A percentile compares a stretch with the other conserved stretches of the same genome.
Evolutionary conservation across 208 protist species (phyloP).

Genomic region (Trichomonas tenax): DNA sequence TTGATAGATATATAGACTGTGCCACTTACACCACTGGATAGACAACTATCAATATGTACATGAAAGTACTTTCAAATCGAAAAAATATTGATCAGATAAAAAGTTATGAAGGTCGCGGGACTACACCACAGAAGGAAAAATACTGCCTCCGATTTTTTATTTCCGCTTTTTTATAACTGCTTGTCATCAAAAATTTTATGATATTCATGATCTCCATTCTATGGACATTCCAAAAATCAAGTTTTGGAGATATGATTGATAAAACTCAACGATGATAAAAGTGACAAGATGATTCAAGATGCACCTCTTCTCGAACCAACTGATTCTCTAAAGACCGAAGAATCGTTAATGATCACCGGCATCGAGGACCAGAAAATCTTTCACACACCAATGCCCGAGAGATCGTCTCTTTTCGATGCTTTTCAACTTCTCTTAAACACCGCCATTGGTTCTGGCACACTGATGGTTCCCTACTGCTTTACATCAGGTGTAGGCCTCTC

Average conservation of each 20-base stretch:
- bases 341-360: background rate
- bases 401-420: background rate
- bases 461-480: background rate
- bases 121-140: too few relatives aligned
- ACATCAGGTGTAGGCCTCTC: background rate
- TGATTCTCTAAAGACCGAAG: too few relatives aligned
- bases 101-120: too few relatives aligned
- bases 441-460: background rate
- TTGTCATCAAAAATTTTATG: background rate
- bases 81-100: too few relatives aligned
- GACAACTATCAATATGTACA: too few relatives aligned
- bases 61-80: too few relatives aligned
- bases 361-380: background rate
- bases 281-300: background rate
- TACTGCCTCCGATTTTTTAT: too few relatives aligned
- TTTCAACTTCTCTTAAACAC: background rate
- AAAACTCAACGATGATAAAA: background rate
- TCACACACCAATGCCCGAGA: background rate
- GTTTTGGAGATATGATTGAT: background rate
- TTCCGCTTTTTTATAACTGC: too few relatives aligned
- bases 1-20: too few relatives aligned
- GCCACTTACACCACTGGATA: too few relatives aligned
- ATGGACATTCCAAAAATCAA: background rate
- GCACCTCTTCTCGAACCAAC: background rate
- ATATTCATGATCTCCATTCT: background rate